Conservation (phyloP, 164 flowering plant genomes). For the Sedum album region DNA sequence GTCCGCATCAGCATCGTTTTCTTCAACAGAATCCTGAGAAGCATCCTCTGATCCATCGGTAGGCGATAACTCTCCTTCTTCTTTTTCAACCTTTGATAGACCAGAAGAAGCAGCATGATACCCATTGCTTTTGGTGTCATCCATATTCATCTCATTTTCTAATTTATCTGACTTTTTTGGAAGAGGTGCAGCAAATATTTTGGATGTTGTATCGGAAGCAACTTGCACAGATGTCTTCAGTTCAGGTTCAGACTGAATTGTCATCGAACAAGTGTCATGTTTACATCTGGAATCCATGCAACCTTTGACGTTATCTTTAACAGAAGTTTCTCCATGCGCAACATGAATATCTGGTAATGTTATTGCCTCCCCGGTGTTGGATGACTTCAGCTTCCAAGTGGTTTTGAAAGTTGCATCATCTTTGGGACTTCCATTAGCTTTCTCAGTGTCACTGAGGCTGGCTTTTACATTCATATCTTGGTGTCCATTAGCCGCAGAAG, state of each 20-base stretch:
- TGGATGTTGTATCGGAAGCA: not conserved
- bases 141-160: slow-evolving; percentile 23
- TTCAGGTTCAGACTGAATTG: not conserved
- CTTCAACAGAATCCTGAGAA: slow-evolving; percentile 39
- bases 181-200: not conserved
- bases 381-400: not conserved
- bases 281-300: not conserved
- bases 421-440: not conserved
- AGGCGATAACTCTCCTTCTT: slow-evolving; percentile 71
- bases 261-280: not conserved
- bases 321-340: not conserved
- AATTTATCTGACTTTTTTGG: slow-evolving; percentile 3
- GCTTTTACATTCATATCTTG: not conserved
- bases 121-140: slow-evolving; percentile 18
- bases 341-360: not conserved
- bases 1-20: slow-evolving; percentile 71
- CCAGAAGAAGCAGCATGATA: slow-evolving; percentile 22
- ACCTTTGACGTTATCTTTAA: not conserved
- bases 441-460: not conserved
- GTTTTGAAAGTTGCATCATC: not conserved
- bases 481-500: not conserved
- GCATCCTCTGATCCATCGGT: slow-evolving; percentile 55
- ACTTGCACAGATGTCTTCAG: not conserved
- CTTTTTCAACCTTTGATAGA: slow-evolving; percentile 40
- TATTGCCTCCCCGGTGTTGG: not conserved